Conservation (phyloP, 306 rosid species). For the Argentina anserina region DNA sequence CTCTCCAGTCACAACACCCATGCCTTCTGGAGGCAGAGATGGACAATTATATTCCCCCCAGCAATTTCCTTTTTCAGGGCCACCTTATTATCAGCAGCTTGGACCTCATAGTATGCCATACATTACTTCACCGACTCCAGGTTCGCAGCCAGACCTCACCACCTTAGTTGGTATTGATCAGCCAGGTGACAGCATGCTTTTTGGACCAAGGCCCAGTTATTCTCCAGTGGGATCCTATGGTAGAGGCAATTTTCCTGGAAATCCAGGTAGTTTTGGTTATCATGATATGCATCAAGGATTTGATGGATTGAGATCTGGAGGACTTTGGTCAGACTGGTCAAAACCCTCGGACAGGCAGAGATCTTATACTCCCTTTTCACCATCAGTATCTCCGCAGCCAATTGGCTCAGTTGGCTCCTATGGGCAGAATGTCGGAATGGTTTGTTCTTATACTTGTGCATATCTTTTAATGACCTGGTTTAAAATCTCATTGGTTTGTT, state of each 20-base stretch:
- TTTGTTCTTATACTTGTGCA: constrained; percentile 44
- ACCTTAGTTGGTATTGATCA: constrained; percentile 63
- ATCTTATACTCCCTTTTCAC: constrained; percentile 58
- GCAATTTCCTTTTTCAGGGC: constrained; percentile 71
- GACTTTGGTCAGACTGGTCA: constrained; percentile 75
- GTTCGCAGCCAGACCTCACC: constrained; percentile 74
- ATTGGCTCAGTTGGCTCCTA: constrained; percentile 60
- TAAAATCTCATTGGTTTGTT: constrained; percentile 7
- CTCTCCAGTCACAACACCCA: constrained; percentile 79
- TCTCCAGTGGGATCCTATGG: constrained; percentile 63
- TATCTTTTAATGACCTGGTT: constrained; percentile 6
- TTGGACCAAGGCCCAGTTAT: constrained; percentile 79
- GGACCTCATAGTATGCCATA: constrained; percentile 68
- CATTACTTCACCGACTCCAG: constrained; percentile 57
- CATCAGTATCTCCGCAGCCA: constrained; percentile 76
- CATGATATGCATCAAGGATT: constrained; percentile 77
- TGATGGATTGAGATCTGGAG: constrained; percentile 67
- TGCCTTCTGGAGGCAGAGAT: constrained; percentile 78
- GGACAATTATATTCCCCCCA: constrained; percentile 71
- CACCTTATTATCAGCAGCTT: constrained; percentile 68
- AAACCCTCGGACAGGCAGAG: constrained; percentile 68
- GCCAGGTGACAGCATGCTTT: constrained; percentile 64
- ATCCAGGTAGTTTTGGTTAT: constrained; percentile 55
- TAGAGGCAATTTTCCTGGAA: constrained; percentile 65
- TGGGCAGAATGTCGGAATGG: constrained; percentile 73